Evolutionary conservation across 139 green algal genomes (phyloP).

Genomic region (Asterochloris sp.): DNA sequence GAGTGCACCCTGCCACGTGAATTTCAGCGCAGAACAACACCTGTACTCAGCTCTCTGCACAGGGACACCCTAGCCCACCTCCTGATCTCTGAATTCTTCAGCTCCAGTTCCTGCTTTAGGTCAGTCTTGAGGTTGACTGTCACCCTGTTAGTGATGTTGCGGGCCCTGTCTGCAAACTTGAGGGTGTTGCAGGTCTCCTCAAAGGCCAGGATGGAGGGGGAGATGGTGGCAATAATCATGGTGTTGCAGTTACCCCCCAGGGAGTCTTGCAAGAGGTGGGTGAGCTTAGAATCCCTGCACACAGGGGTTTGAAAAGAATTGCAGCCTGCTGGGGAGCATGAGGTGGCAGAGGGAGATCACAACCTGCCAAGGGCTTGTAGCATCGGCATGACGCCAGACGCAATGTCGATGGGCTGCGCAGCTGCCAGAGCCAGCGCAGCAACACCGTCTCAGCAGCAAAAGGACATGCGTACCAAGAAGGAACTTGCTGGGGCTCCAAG

Average conservation of each 20-base stretch:
- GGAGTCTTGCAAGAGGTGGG: slow-evolving; percentile 90
- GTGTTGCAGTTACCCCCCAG: slow-evolving; percentile 82
- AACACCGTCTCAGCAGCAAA: no score
- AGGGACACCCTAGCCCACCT: neutral
- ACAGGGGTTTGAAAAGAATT: no score
- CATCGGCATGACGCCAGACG: no score
- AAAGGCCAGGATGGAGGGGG: slow-evolving; percentile 75
- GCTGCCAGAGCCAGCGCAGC: no score
- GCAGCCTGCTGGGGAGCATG: no score
- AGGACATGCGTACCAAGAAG: no score
- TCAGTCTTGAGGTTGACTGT: slow-evolving; percentile 70
- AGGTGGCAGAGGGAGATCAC: no score
- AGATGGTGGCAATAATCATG: slow-evolving; percentile 97
- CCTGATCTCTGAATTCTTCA: slow-evolving; percentile 14
- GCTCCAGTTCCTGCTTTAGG: slow-evolving; percentile 12
- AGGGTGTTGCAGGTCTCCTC: slow-evolving; percentile 95
- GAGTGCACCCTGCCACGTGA: no score
- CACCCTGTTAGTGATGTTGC: slow-evolving; percentile 96
- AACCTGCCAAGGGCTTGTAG: no score
- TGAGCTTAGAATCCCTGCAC: slow-evolving; percentile 96
- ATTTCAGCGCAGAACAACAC: neutral
- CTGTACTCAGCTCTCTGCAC: neutral
- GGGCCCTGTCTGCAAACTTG: slow-evolving; percentile 96
- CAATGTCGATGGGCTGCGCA: no score
- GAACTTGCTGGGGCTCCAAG: no score